A percentile compares a stretch with the other conserved stretches of the same genome.
These are phyloP conservation scores for Septoria petroselini DNA, from an alignment of 2,329 filamentous ascomycete genomes.

Conservation along the genomic window DNA sequence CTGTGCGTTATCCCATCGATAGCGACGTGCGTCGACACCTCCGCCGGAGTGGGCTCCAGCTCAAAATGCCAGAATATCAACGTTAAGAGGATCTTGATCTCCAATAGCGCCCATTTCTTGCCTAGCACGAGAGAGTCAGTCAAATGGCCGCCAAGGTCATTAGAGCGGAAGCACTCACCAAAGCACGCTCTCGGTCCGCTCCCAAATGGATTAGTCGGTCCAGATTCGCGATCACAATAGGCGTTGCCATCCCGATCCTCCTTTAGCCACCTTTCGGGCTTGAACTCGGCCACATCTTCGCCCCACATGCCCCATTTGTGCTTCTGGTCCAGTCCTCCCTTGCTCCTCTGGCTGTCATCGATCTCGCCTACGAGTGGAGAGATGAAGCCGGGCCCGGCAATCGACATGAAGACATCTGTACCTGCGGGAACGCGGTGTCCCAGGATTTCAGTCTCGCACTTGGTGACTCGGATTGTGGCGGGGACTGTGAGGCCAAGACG, in stretches of 20 bases:
- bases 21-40: slow-evolving; percentile 27
- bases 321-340: slow-evolving; percentile 1
- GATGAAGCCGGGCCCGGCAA: slow-evolving; percentile 1
- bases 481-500: slow-evolving; percentile 31
- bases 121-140: background rate
- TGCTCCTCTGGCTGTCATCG: background rate
- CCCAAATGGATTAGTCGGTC: slow-evolving; percentile 3
- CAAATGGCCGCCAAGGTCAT: too few species aligned
- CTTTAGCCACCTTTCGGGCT: slow-evolving; percentile 9
- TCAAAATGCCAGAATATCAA: slow-evolving; percentile 29
- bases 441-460: slow-evolving; percentile 4
- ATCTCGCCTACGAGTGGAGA: slow-evolving; percentile 1
- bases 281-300: background rate
- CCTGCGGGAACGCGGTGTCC: slow-evolving; percentile 10
- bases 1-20: slow-evolving; percentile 33
- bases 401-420: slow-evolving; percentile 8
- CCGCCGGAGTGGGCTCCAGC: slow-evolving; percentile 26
- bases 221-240: slow-evolving; percentile 2
- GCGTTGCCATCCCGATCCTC: background rate
- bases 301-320: slow-evolving; percentile 9
- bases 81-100: slow-evolving; percentile 11
- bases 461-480: slow-evolving; percentile 18
- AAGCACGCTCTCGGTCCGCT: slow-evolving; percentile 15
- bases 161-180: slow-evolving; percentile 12
- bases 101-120: slow-evolving; percentile 12